Conservation (phyloP, 1,284 basidiomycete species). For the Sphaerobolus stellatus region DNA sequence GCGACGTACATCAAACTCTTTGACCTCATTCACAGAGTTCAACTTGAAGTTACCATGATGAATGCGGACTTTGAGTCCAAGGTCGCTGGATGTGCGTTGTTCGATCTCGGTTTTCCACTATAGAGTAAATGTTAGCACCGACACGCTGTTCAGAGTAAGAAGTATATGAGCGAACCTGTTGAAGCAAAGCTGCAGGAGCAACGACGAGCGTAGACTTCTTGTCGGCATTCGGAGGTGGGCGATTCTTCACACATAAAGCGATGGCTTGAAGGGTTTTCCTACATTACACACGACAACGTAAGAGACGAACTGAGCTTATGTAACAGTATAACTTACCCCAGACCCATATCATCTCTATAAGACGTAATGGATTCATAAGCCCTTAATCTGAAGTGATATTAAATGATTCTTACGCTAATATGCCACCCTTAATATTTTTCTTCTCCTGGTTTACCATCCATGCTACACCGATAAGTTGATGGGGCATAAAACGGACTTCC, state of each 20-base stretch:
- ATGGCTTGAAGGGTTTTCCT: slow-evolving; percentile 30
- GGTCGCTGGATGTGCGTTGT: slow-evolving; percentile 55
- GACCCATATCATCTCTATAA: slow-evolving; percentile 27
- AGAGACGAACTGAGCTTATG: background rate
- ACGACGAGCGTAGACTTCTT: slow-evolving; percentile 59
- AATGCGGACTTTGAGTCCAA: slow-evolving; percentile 62
- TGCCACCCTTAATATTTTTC: slow-evolving; percentile 19
- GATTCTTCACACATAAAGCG: slow-evolving; percentile 25
- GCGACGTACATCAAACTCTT: slow-evolving; percentile 52
- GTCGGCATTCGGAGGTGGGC: slow-evolving; percentile 35
- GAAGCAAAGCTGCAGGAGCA: slow-evolving; percentile 66
- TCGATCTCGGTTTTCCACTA: slow-evolving; percentile 73
- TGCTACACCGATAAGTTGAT: slow-evolving; percentile 42
- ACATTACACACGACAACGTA: slow-evolving; percentile 12
- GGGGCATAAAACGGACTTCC: slow-evolving; percentile 61
- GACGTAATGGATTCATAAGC: slow-evolving; percentile 33
- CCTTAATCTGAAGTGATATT: too few species aligned
- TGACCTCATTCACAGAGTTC: slow-evolving; percentile 44
- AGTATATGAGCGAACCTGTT: slow-evolving; percentile 44
- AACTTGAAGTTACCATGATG: slow-evolving; percentile 69
- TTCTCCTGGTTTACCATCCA: slow-evolving; percentile 63
- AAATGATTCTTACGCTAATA: slow-evolving; percentile 34
- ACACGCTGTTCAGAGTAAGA: background rate
- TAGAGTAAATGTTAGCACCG: background rate
- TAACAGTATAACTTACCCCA: slow-evolving; percentile 15